A percentile compares a stretch with the other conserved stretches of the same genome.
Conservation (phyloP, 495 filamentous ascomycete species). For the Xylaria venustula region DNA sequence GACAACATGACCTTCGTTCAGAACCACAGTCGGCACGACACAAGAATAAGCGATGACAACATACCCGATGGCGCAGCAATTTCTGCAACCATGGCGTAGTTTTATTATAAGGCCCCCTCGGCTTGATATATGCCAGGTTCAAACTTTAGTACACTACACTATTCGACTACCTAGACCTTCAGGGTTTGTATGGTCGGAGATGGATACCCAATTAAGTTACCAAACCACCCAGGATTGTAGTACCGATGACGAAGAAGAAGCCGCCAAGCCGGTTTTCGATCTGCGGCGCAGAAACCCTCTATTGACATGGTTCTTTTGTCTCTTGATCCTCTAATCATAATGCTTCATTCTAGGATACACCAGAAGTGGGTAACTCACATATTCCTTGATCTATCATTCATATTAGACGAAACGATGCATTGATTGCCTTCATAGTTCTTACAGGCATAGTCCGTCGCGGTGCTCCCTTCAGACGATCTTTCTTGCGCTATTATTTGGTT, state of each 20-base stretch:
- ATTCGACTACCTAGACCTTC: too few relatives aligned
- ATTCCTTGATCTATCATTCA: too few relatives aligned
- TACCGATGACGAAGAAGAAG: not conserved
- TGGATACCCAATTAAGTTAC: too few relatives aligned
- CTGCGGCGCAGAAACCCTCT: too few relatives aligned
- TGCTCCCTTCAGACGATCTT: not conserved
- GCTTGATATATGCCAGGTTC: slow-evolving; percentile 1
- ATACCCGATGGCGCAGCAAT: not conserved
- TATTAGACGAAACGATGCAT: too few relatives aligned
- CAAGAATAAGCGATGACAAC: not conserved
- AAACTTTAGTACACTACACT: too few relatives aligned
- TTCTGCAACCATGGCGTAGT: not conserved
- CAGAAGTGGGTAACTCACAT: too few relatives aligned
- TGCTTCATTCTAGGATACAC: too few relatives aligned
- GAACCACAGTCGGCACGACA: not conserved
- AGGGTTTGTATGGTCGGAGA: too few relatives aligned
- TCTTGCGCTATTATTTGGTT: not conserved
- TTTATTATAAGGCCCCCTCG: not conserved
- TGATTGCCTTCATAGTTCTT: not conserved
- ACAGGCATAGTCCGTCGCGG: not conserved
- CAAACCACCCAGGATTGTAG: not conserved
- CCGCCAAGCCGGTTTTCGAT: too few relatives aligned
- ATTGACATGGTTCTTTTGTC: too few relatives aligned
- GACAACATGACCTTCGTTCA: not conserved
- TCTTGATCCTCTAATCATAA: too few relatives aligned